Conservation (phyloP, 176 grass and related monocot species). For the Triticum turgidum region DNA sequence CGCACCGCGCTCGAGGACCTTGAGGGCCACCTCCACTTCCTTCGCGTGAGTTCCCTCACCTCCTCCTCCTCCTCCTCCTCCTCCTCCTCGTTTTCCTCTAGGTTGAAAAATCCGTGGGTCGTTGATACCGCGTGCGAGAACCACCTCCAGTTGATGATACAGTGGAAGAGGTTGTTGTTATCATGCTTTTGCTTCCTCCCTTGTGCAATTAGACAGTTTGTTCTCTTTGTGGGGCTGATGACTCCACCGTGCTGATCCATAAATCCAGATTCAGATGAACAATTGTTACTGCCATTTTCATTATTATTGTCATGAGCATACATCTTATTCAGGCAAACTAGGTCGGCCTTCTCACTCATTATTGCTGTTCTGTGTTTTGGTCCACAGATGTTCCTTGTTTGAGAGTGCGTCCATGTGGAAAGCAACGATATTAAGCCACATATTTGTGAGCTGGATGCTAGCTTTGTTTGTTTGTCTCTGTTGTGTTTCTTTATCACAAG, state of each 20-base stretch:
- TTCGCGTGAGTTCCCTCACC: slow-evolving; percentile 46
- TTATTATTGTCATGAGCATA: neutral
- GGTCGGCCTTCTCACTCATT: neutral
- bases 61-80: neutral
- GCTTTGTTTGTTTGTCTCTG: slow-evolving; percentile 1
- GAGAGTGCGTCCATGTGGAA: neutral
- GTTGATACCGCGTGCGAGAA: neutral
- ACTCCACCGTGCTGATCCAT: neutral
- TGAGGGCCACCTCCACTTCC: slow-evolving; percentile 76
- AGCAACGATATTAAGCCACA: neutral
- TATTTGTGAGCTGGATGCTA: slow-evolving; percentile 9
- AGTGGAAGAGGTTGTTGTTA: neutral
- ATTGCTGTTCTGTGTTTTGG: neutral
- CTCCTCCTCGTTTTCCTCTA: neutral
- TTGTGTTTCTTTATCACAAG: neutral
- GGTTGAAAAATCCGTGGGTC: neutral
- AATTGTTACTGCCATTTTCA: neutral
- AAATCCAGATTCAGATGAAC: neutral
- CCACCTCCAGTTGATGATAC: neutral
- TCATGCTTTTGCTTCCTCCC: neutral
- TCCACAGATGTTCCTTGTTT: slow-evolving; percentile 2
- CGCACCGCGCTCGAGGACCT: slow-evolving; percentile 78
- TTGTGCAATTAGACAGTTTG: neutral
- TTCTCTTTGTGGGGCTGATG: neutral
- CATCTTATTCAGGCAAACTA: neutral